Base-by-base conservation (phyloP, 371 early-diverging fungal genomes). In the Basidiobolus meristosporus region DNA sequence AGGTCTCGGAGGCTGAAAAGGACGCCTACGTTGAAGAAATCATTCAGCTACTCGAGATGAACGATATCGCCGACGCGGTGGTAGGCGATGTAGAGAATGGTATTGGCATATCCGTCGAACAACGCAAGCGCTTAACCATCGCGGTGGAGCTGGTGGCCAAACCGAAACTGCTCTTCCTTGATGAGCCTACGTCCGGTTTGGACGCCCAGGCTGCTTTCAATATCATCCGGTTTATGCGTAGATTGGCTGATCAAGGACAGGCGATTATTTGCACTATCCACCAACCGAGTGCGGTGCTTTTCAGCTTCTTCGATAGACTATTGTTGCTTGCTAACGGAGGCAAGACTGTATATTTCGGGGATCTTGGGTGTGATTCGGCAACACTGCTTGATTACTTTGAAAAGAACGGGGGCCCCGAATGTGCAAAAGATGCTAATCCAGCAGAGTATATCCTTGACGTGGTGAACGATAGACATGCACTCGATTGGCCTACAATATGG, bases 251-350 rank as follows among this genome's bases (percentile, higher is more conserved):
- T 40, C 63, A 64, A 20, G 75, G 77, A 18, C 70, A 69, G 54
- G 67, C 73, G 5, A 60, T 75, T 18, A 53, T 76, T 12, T 81
- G 81, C 60, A 81, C 88, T 9, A 85, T 86, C 40, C 89, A 88
- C 56, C 89, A 85, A 52, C 89, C 89, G 21, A 74, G 77, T 1
- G 70, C 81, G 19, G 57, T 74, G 40, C 63, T 88, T 26, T 85
- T 85, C 55, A 73, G 73, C 48, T 65, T 73, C 47, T 88, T 85
- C 53, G 85, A 88, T 48, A 66, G 77, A 22, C 53, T 88, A 36
- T 50, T 85, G 14, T 60, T 88, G 7, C 59, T 85, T 31, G 82
- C 77, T 10, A 70, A 77, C 36, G 85, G 85, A 40, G 86, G 85
- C 39, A 64, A 61, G 30, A 71, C 70, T 10, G 81, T 76, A 26